Conservation (phyloP, 768 basidiomycete genomes). For the Podaxis carcinomalis region DNA sequence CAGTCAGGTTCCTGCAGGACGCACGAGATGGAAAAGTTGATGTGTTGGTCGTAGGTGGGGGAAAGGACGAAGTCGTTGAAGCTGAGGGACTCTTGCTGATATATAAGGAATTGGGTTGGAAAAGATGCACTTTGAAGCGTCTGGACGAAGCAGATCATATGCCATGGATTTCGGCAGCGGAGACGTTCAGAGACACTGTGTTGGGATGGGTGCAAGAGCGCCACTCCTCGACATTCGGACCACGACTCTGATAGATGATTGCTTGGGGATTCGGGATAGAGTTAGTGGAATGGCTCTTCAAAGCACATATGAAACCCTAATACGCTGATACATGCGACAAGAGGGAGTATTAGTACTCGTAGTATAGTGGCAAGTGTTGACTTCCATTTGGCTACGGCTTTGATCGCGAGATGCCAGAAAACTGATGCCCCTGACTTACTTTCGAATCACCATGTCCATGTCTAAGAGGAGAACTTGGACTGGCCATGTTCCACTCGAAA, state of each 20-base stretch:
- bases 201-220: conserved; percentile 18
- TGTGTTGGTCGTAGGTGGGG: conserved; percentile 21
- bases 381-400: not conserved
- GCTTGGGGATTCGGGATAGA: not conserved
- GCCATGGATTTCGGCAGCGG: conserved; percentile 22
- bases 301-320: no score
- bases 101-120: conserved; percentile 22
- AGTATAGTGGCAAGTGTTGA: not conserved
- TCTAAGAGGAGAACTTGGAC: no score
- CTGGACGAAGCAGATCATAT: conserved; percentile 26
- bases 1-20: conserved; percentile 18
- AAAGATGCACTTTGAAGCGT: conserved; percentile 16
- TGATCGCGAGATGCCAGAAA: not conserved
- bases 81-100: conserved; percentile 17
- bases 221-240: not conserved
- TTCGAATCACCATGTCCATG: no score
- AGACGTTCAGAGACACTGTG: conserved; percentile 20
- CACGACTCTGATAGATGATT: not conserved
- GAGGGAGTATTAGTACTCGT: no score
- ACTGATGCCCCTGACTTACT: not conserved
- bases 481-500: no score
- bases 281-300: not conserved
- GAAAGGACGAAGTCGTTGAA: conserved; percentile 21
- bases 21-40: conserved; percentile 22
- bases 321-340: no score